Evolutionary conservation across 805 yeast genomes (phyloP), one percentile per base, ranked within the genome.

Genomic region (Wickerhamomyces hampshirensis): DNA sequence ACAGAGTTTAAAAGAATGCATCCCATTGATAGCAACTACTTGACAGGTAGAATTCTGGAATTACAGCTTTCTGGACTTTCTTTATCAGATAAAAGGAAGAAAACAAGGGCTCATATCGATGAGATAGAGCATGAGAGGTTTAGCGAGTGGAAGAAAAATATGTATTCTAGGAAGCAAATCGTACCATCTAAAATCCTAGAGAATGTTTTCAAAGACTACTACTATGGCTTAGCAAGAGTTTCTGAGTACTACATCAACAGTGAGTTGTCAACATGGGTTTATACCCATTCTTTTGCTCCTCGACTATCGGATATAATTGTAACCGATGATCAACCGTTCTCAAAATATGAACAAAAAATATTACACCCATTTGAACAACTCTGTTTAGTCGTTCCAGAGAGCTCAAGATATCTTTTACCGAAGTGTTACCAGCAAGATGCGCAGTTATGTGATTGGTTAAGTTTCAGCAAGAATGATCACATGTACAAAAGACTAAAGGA

Each of bases 141-240:
- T 53, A 65, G 71, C 34, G 60, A 65, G 24, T 88, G 96, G 93
- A 88, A 85, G 59, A 75, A 71, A 38, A 71, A n/a, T n/a, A n/a
- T n/a, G n/a, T n/a, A n/a, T n/a, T n/a, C n/a, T n/a, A n/a, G n/a
- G n/a, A n/a, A n/a, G n/a, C n/a, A n/a, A n/a, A n/a, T n/a, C n/a
- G n/a, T n/a, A n/a, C n/a, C n/a, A n/a, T n/a, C n/a, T n/a, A n/a
- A n/a, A n/a, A n/a, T n/a, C 80, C 70, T 2, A 60, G 68, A 35
- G 73, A 8, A 59, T 86, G 37, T 69, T 87, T 21, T 21, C 5
- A 72, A 73, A 44, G 84, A 84, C 50, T 91, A 87, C 54, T 64
- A 89, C 21, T 91, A 85, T 56, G 97, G 97, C 35, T 67, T 93
- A 43, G 96, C 87, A 62, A 91, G 98, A 97, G 95, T 91, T 4